A percentile compares a stretch with the other conserved stretches of the same genome.
phyloP scores from a whole-genome alignment of 345 rosid species.

The Abelmoschus esculentus region DNA sequence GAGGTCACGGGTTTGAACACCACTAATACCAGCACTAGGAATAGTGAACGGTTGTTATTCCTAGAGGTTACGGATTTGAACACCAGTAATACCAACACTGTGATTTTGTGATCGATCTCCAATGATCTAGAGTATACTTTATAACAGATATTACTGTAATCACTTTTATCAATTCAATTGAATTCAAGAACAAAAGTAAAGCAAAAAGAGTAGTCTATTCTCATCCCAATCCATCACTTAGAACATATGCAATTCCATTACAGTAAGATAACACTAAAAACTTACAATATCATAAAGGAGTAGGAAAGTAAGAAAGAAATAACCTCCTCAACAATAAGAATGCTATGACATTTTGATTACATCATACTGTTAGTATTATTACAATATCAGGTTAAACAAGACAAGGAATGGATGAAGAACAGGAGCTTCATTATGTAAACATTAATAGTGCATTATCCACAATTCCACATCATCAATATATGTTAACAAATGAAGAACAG shows the following conservation, averaged over 20 bases:
- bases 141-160: no score
- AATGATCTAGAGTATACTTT: no score
- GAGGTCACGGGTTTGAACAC: no score
- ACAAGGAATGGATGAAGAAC: background rate
- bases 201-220: conserved; percentile 16
- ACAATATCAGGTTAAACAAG: conserved; percentile 16
- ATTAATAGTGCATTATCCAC: background rate
- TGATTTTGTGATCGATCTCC: no score
- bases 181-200: background rate
- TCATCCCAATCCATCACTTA: conserved; percentile 13
- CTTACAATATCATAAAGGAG: conserved; percentile 30
- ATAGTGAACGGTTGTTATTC: no score
- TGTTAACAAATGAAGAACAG: background rate
- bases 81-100: no score
- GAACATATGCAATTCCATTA: conserved; percentile 13
- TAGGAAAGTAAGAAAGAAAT: background rate
- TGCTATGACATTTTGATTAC: conserved; percentile 18
- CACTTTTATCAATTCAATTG: no score
- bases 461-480: conserved; percentile 14
- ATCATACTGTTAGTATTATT: conserved; percentile 12
- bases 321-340: conserved; percentile 12
- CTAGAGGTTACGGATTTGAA: no score
- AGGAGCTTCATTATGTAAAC: background rate
- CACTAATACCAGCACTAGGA: no score
- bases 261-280: conserved; percentile 23